Base-by-base conservation (phyloP, 768 basidiomycete species). In the Suillus alpinus region DNA sequence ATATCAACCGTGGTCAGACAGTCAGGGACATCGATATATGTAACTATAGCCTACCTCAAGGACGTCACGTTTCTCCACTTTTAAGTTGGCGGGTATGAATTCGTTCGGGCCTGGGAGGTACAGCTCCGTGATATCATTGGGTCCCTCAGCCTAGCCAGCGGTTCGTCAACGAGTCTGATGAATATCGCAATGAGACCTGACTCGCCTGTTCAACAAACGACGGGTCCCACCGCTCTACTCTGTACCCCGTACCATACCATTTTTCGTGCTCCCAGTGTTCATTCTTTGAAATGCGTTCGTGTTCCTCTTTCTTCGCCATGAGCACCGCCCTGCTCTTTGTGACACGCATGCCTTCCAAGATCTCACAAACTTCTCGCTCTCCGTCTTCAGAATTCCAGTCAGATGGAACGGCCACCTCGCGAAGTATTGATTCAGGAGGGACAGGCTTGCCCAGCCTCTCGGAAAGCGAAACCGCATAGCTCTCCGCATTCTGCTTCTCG, bases 161-260 rank as follows among this genome's bases (percentile, higher is more conserved):
- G 51, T 56, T 57, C 40, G 32, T 69, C 29, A 65, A 50, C 18
- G 53, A 20, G 32, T 0, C 23, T 10, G 8, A 10, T 14, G 7
- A 12, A 46, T 18, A 23, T 26, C 18, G 36, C 26, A 53, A 59
- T 39, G 12, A 16, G 32, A 39, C 31, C 14, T 43, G 26, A 58
- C 72, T 58, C 61, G 84, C 85, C 80, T 83, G 71, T 67, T 77
- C 71, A 40, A 91, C 63, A 67, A 95, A 88, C 29, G 83, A 78
- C 34, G 81, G 75, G 56, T 88, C 84, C 70, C 91, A 84, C 56
- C 77, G 80, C 65, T 91, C 83, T n/a, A 95, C 85, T 39, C 79
- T 78, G 73, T 95, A 98, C 63, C 85, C 82, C 2, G 97, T 98
- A 5, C 90, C 93, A 73, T 99, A 99, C 86, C 94, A 94, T 46